phyloP scores from a whole-genome alignment of 345 rosid genomes.

The Clausena lansium region DNA sequence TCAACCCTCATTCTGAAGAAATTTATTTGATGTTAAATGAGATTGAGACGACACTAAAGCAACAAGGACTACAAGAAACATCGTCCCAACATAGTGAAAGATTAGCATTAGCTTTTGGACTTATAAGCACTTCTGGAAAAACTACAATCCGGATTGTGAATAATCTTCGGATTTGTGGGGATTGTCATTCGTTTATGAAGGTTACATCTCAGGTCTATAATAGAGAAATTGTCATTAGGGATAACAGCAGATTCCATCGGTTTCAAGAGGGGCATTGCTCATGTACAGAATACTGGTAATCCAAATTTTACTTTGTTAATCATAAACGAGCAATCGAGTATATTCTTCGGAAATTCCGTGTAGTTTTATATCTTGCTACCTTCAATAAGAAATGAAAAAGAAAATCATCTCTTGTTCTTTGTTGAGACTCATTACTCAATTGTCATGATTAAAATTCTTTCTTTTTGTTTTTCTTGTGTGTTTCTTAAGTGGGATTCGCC shows the following conservation, averaged over 20 bases:
- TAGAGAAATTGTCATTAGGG: constrained; percentile 23
- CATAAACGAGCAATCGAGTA: too few relatives aligned
- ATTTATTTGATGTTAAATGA: constrained; percentile 15
- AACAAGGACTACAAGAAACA: background rate
- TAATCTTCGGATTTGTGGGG: constrained; percentile 20
- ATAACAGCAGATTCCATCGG: constrained; percentile 23
- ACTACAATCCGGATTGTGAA: constrained; percentile 24
- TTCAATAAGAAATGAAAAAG: background rate
- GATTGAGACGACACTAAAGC: constrained; percentile 4
- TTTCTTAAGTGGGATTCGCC: background rate
- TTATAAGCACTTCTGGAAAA: constrained; percentile 13
- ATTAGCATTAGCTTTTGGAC: constrained; percentile 30
- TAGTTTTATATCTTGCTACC: too few relatives aligned
- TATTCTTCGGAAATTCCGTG: too few relatives aligned
- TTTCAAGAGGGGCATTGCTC: constrained; percentile 25
- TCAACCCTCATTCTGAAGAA: constrained; percentile 5
- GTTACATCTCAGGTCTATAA: constrained; percentile 12
- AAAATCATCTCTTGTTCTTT: background rate
- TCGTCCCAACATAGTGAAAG: constrained; percentile 25
- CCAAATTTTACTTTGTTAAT: background rate
- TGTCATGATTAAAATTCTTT: background rate
- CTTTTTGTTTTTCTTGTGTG: background rate
- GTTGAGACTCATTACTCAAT: background rate
- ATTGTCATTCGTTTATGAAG: constrained; percentile 28
- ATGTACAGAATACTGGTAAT: constrained; percentile 27